Evolutionary conservation across 1,284 basidiomycete species (phyloP), one percentile per base, ranked within the genome.

Genomic region (Puccinia horiana): DNA sequence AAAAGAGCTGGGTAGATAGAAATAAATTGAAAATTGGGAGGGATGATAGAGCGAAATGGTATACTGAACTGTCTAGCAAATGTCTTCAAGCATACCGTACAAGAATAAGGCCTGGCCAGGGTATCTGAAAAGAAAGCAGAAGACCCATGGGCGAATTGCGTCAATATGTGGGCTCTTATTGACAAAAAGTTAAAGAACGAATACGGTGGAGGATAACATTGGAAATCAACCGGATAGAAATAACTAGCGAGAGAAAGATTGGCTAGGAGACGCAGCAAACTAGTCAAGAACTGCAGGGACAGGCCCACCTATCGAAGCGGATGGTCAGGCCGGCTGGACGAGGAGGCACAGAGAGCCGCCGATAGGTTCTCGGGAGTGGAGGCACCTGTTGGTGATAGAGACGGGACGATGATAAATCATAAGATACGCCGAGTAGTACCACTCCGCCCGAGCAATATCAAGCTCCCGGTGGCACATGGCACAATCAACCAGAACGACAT

Each of bases 11-110:
- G 23, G 26, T 37, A 29, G 32, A 47, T 26, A 54, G 32, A n/a
- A 32, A 26, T 16, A 42, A 63, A 29, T 18, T 11, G 3, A 2
- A 29, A 12, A 73, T 11, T 4, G 26, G 29, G 4, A 20, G 47
- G 54, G 37, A 52, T 35, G 49, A 9, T 12, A 35, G 54, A 61
- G 74, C 11, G 35, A 75, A 74, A 32, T 23, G 2, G 37, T 35
- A 72, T 70, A 69, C 65, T 70, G n/a, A 70, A 81, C 79, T 81
- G 79, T 65, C 79, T 74, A 37, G 79, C 79, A 74, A 81, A 81
- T 26, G 79, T 65, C 58, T 81, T 81, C 23, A 65, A 26, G 67
- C 79, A 81, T 23, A 81, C 79, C 37, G 79, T 49, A 54, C 79
- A 81, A 61, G 70, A 37, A 73, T 80, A 80, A 29, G 78, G 78